phyloP scores from a whole-genome alignment of 306 rosid genomes.

The Dalbergia oliveri region DNA sequence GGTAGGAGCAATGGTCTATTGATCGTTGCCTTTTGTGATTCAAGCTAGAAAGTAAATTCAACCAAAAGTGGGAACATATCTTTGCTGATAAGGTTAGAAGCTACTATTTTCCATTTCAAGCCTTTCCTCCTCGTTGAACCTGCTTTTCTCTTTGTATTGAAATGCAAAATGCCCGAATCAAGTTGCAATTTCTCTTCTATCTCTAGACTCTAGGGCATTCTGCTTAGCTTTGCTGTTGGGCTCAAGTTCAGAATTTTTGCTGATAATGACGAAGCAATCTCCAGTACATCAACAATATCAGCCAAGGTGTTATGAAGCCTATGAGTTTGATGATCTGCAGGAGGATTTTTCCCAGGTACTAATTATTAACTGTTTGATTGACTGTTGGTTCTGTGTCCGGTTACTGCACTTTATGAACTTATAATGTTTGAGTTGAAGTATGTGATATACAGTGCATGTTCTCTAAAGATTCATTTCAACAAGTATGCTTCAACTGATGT shows the following conservation, averaged over 20 bases:
- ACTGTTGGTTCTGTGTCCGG: too few species aligned
- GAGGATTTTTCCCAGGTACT: conserved; percentile 61
- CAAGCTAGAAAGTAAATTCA: conserved; percentile 25
- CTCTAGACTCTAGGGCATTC: background rate
- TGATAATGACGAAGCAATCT: conserved; percentile 58
- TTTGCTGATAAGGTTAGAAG: conserved; percentile 37
- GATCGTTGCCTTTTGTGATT: conserved; percentile 37
- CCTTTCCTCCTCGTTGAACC: background rate
- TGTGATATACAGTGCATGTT: background rate
- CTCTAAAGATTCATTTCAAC: background rate
- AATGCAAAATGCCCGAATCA: background rate
- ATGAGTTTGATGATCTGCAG: conserved; percentile 61
- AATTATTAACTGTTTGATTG: background rate
- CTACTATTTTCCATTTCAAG: conserved; percentile 12
- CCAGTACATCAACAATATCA: conserved; percentile 45
- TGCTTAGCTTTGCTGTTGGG: background rate
- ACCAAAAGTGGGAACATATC: background rate
- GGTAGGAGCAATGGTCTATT: conserved; percentile 12
- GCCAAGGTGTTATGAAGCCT: conserved; percentile 36
- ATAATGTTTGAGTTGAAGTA: background rate
- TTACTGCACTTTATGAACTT: too few species aligned
- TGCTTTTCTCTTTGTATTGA: background rate
- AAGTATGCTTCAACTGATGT: background rate
- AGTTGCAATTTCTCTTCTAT: background rate
- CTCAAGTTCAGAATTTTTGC: background rate